Conservation (phyloP, 768 basidiomycete species). For the Suillus fuscotomentosus region DNA sequence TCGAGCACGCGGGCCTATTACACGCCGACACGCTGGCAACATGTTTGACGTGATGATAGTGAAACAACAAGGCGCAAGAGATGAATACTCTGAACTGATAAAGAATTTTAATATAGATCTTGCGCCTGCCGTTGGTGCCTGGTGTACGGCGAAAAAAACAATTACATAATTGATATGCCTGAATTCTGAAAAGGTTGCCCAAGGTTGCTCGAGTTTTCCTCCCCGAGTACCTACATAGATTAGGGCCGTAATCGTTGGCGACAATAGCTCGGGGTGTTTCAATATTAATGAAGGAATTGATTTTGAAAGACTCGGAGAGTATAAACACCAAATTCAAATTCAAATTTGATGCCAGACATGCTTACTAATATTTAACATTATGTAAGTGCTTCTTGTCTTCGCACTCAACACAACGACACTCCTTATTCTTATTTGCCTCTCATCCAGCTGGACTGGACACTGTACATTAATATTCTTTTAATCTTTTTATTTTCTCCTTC, state of each 20-base stretch:
- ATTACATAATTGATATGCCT: background rate
- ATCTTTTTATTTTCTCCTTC: background rate
- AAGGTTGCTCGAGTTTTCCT: background rate
- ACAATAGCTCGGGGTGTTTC: background rate
- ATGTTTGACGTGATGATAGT: slow-evolving; percentile 7
- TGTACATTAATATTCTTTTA: background rate
- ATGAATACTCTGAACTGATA: background rate
- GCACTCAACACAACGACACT: background rate
- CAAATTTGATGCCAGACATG: background rate
- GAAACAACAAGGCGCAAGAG: background rate
- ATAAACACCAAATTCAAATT: background rate
- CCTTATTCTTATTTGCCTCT: slow-evolving; percentile 2
- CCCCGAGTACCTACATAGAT: background rate
- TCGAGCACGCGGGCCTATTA: slow-evolving; percentile 7
- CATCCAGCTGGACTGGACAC: slow-evolving; percentile 25
- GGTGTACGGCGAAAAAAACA: background rate
- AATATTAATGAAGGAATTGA: background rate
- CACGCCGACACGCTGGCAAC: slow-evolving; percentile 11
- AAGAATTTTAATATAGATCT: too few species aligned
- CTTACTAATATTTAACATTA: background rate
- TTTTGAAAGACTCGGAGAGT: background rate
- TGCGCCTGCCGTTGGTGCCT: too few species aligned
- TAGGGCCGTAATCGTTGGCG: too few species aligned
- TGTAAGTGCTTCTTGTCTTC: background rate
- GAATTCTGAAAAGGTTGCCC: too few species aligned